These are phyloP conservation scores for Penicillium sp. DNA, from an alignment of 2,329 filamentous ascomycete species.

Conservation along the genomic window DNA sequence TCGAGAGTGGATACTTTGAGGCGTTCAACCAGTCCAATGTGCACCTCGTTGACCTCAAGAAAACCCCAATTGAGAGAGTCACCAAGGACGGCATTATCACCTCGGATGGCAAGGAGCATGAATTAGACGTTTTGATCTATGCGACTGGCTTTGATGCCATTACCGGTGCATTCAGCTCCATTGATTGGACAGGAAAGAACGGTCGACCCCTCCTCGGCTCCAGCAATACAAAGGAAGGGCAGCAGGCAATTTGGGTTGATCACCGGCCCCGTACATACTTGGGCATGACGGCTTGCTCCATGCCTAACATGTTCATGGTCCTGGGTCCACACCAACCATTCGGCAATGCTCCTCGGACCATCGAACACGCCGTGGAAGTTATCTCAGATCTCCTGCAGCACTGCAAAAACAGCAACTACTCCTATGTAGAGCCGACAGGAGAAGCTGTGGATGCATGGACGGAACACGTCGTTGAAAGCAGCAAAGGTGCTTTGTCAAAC, in stretches of 20 bases:
- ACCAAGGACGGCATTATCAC: slow-evolving; percentile 32
- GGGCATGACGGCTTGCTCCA: slow-evolving; percentile 37
- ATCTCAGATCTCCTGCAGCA: slow-evolving; percentile 31
- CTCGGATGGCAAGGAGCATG: slow-evolving; percentile 30
- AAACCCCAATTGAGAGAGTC: slow-evolving; percentile 14
- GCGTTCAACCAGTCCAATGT: slow-evolving; percentile 31
- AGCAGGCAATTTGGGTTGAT: slow-evolving; percentile 17
- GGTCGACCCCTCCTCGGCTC: slow-evolving; percentile 23
- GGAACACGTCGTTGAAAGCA: slow-evolving; percentile 42
- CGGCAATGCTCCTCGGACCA: slow-evolving; percentile 27
- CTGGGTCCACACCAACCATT: slow-evolving; percentile 47
- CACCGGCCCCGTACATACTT: slow-evolving; percentile 34
- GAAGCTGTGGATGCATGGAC: slow-evolving; percentile 39
- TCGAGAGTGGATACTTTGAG: slow-evolving; percentile 27
- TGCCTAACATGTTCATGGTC: slow-evolving; percentile 47
- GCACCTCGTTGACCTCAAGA: slow-evolving; percentile 23
- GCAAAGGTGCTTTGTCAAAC: slow-evolving; percentile 38
- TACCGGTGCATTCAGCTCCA: slow-evolving; percentile 34
- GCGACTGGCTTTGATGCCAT: slow-evolving; percentile 42
- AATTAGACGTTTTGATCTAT: slow-evolving; percentile 38
- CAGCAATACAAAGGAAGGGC: slow-evolving; percentile 16
- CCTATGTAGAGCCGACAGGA: slow-evolving; percentile 34
- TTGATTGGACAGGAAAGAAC: slow-evolving; percentile 34
- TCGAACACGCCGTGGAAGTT: slow-evolving; percentile 32
- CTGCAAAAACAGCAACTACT: slow-evolving; percentile 17